Conservation (phyloP, 257 asterid genomes). For the Rhazya stricta region DNA sequence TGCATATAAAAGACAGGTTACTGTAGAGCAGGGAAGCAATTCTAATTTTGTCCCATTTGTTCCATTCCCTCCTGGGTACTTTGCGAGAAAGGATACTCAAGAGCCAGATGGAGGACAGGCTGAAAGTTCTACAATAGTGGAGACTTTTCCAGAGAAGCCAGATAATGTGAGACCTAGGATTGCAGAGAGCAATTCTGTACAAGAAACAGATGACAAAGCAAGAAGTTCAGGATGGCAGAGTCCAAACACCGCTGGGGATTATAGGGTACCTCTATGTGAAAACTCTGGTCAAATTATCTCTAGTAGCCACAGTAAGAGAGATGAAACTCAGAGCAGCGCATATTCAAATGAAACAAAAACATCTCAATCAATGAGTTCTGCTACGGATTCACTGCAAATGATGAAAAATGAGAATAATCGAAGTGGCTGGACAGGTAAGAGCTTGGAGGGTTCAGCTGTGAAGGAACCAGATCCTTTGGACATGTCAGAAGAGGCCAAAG, state of each 20-base stretch:
- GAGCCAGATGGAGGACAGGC: slow-evolving; percentile 31
- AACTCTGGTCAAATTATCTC: slow-evolving; percentile 17
- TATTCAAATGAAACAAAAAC: slow-evolving; percentile 21
- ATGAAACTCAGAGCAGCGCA: slow-evolving; percentile 12
- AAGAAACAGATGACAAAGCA: slow-evolving; percentile 13
- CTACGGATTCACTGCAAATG: slow-evolving; percentile 16
- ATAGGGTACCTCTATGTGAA: slow-evolving; percentile 15
- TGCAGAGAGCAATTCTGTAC: slow-evolving; percentile 11
- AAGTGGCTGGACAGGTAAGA: slow-evolving; percentile 48
- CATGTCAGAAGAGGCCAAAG: slow-evolving; percentile 97
- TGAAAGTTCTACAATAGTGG: slow-evolving; percentile 13
- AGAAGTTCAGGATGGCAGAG: slow-evolving; percentile 17
- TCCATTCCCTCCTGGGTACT: slow-evolving; percentile 97
- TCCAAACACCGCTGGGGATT: slow-evolving; percentile 22
- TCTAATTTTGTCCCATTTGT: slow-evolving; percentile 76
- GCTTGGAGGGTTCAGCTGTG: slow-evolving; percentile 82
- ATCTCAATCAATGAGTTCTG: slow-evolving; percentile 9
- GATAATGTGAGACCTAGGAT: slow-evolving; percentile 14
- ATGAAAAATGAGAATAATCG: slow-evolving; percentile 24
- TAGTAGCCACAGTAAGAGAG: slow-evolving; percentile 12
- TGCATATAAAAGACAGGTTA: slow-evolving; percentile 62
- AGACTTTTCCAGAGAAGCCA: slow-evolving; percentile 17
- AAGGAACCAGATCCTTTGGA: slow-evolving; percentile 71
- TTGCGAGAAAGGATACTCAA: slow-evolving; percentile 46
- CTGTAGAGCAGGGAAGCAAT: slow-evolving; percentile 55